Percentiles rank a stretch among this genome's conserved stretches.
These are phyloP conservation scores for Phytophthora ohioensis DNA, from an alignment of 352 stramenopile species.

Conservation along the genomic window DNA sequence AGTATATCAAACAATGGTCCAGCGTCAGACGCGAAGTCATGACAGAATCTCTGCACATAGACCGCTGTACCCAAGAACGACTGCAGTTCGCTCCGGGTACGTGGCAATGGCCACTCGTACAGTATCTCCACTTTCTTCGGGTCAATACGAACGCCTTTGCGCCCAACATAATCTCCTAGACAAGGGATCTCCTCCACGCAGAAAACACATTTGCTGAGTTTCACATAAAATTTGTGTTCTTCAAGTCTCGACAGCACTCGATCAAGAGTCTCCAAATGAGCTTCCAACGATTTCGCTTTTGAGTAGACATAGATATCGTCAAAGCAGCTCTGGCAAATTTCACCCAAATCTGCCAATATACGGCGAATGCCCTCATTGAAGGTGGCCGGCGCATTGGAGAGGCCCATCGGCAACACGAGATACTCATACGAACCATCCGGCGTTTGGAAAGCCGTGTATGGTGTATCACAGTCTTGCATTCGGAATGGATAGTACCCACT, in stretches of 20 bases:
- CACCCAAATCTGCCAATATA: slow-evolving; percentile 8
- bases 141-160: slow-evolving; percentile 21
- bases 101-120: slow-evolving; percentile 20
- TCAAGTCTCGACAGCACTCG: slow-evolving; percentile 12
- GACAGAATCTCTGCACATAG: slow-evolving; percentile 14
- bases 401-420: slow-evolving; percentile 29
- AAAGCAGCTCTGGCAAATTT: slow-evolving; percentile 24
- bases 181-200: slow-evolving; percentile 31
- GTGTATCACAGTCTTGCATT: slow-evolving; percentile 33
- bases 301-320: slow-evolving; percentile 30
- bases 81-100: slow-evolving; percentile 23
- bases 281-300: slow-evolving; percentile 1
- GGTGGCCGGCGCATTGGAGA: slow-evolving; percentile 24
- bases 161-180: slow-evolving; percentile 34
- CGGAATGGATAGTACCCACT: slow-evolving; percentile 36
- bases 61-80: not conserved
- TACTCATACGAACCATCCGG: slow-evolving; percentile 34
- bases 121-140: slow-evolving; percentile 26
- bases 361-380: slow-evolving; percentile 24
- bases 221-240: slow-evolving; percentile 30
- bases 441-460: slow-evolving; percentile 29
- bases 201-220: slow-evolving; percentile 36
- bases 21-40: slow-evolving; percentile 15
- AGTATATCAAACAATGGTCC: slow-evolving; percentile 22
- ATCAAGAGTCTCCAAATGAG: slow-evolving; percentile 20